Base-by-base conservation (phyloP, 2,329 filamentous ascomycete genomes). In the Verticillium tricorpus region DNA sequence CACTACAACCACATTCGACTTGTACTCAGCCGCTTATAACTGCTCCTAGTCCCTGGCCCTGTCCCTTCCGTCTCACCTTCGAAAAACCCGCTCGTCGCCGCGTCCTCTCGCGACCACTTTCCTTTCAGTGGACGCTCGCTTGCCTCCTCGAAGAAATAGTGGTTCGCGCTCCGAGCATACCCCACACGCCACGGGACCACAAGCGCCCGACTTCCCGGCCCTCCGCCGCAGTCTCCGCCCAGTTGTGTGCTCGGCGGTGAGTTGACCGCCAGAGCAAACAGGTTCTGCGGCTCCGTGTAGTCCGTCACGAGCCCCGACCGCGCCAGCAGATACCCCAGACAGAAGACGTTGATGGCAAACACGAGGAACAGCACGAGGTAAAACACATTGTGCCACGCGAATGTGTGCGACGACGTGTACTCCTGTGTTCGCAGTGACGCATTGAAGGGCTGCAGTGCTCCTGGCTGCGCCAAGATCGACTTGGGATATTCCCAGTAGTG, bases 211-310 rank as follows among this genome's bases (percentile, higher is more conserved):
- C 69, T 69, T 34, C 69, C 62, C 1, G 77, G 76, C 0, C 74
- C 77, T 0, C 71, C 72, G 2, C 75, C 76, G 62, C 77, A 79
- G 62, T 71, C 73, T 0, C 77, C 76, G 35, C 73, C 69, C 55
- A 80, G 65, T 19, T 71, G 71, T 5, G 63, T 61, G 45, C 73
- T 77, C 2, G 76, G 75, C 1, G 78, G 75, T 59, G 75, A 77
- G 69, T 92, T 92, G 59, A 93, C 79, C 2, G 89, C 88, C 0
- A 93, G 74, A 0, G 86, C 80, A 68, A 93, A 93, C 2, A 93
- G 76, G 69, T 93, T 93, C 60, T 89, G 85, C 1, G 90, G 89
- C 68, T 94, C 90, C 0, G 87, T 90, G 69, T 90, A 93, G 75
- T 94, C 91, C 1, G 89, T 93, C 8, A 94, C 85, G 25, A 91